Evolutionary conservation across 805 yeast genomes (phyloP).

Genomic region (Pichia nakasei): DNA sequence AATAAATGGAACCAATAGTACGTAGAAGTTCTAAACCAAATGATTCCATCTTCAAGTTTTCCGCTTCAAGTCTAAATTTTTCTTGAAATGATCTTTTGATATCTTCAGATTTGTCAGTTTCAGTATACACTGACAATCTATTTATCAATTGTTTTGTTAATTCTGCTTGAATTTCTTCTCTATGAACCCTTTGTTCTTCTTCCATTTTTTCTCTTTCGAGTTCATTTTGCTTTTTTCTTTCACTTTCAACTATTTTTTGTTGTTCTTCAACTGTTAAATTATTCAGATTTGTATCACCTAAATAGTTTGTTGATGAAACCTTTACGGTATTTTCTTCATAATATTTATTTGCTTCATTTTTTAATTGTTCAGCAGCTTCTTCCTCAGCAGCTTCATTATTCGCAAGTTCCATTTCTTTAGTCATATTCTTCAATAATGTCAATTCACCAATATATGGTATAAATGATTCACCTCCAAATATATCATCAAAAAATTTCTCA

Average conservation of each 20-base stretch:
- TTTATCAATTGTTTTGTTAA: constrained; percentile 40
- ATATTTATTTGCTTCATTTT: constrained; percentile 33
- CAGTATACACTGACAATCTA: constrained; percentile 38
- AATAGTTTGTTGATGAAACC: constrained; percentile 2
- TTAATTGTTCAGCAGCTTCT: constrained; percentile 36
- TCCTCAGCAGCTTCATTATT: constrained; percentile 20
- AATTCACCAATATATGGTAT: constrained; percentile 73
- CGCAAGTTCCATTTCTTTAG: constrained; percentile 45
- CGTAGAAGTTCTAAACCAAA: constrained; percentile 87
- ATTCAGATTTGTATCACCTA: constrained; percentile 21
- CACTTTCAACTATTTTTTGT: constrained; percentile 22
- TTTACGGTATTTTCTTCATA: background rate
- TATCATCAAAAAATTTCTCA: constrained; percentile 68
- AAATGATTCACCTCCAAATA: constrained; percentile 80
- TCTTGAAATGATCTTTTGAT: constrained; percentile 48
- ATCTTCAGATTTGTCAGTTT: constrained; percentile 54
- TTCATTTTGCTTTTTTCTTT: constrained; percentile 30
- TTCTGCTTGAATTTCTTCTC: constrained; percentile 43
- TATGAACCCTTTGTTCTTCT: constrained; percentile 62
- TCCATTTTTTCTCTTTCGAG: constrained; percentile 60
- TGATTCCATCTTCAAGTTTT: constrained; percentile 84
- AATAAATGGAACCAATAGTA: constrained; percentile 73
- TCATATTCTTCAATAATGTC: constrained; percentile 54
- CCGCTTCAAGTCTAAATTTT: constrained; percentile 54
- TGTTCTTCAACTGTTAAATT: constrained; percentile 22